Conservation (phyloP, 208 protist species). For the Leptomonas pyrrhocoris region DNA sequence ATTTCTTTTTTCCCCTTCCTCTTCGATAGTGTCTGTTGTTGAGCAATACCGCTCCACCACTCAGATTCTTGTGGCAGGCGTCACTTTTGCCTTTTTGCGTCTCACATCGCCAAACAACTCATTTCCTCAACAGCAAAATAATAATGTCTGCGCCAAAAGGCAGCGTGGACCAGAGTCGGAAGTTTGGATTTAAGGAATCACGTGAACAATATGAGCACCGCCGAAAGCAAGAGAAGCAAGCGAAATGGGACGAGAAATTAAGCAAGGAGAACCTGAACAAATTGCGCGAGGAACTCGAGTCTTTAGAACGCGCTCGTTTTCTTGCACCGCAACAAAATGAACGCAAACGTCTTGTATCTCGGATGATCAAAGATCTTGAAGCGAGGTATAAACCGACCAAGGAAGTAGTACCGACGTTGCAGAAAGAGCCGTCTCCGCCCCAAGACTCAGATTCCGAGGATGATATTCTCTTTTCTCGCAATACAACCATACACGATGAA, state of each 20-base stretch:
- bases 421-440: slow-evolving; percentile 4
- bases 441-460: slow-evolving; percentile 33
- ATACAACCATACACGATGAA: slow-evolving; percentile 3
- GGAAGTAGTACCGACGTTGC: background rate
- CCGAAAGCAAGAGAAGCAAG: slow-evolving; percentile 47
- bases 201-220: slow-evolving; percentile 48
- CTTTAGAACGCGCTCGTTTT: slow-evolving; percentile 56
- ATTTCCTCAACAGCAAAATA: background rate
- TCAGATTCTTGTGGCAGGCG: no score
- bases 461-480: slow-evolving; percentile 18
- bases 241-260: slow-evolving; percentile 62
- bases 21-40: no score
- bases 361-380: slow-evolving; percentile 52
- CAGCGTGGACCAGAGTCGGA: slow-evolving; percentile 29
- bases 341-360: slow-evolving; percentile 60
- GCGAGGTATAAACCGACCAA: slow-evolving; percentile 7
- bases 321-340: slow-evolving; percentile 74
- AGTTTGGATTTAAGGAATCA: slow-evolving; percentile 61
- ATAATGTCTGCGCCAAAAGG: slow-evolving; percentile 15
- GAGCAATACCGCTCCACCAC: no score
- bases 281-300: slow-evolving; percentile 54
- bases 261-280: slow-evolving; percentile 54
- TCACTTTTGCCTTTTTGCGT: no score
- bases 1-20: no score
- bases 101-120: no score